These are phyloP conservation scores for Trichoderma afroharzianum DNA, from an alignment of 2,329 filamentous ascomycete species.

Conservation along the genomic window DNA sequence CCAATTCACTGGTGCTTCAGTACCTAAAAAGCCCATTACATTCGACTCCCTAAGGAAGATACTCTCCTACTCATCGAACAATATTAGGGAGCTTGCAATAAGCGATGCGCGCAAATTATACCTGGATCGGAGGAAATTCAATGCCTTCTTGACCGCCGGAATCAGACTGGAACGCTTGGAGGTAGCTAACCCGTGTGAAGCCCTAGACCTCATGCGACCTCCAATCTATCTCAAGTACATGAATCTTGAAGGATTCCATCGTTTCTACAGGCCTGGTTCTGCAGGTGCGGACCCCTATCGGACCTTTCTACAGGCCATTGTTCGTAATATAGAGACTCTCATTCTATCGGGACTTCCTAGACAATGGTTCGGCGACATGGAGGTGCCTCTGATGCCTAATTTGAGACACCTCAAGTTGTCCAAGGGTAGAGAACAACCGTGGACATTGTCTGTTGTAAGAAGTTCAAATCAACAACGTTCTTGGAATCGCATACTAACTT, in stretches of 20 bases:
- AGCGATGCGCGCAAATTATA: not conserved
- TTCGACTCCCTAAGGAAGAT: conserved; percentile 28
- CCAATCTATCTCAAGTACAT: conserved; percentile 14
- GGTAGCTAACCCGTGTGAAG: not conserved
- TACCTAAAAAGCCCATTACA: conserved; percentile 24
- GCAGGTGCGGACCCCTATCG: not conserved
- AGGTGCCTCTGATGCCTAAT: conserved; percentile 25
- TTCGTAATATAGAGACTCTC: conserved; percentile 24
- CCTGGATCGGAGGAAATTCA: conserved; percentile 11
- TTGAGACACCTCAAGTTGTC: conserved; percentile 26
- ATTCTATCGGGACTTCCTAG: conserved; percentile 24
- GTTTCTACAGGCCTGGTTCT: not conserved
- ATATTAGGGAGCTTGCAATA: conserved; percentile 20
- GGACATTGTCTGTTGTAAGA: not conserved
- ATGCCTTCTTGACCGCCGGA: conserved; percentile 20
- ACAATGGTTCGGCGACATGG: conserved; percentile 18
- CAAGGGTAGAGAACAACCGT: not conserved
- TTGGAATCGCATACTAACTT: conserved; percentile 18
- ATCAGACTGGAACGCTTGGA: conserved; percentile 22
- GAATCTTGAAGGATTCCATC: conserved; percentile 23
- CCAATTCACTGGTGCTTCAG: conserved; percentile 25
- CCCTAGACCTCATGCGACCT: conserved; percentile 21
- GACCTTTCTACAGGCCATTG: conserved; percentile 22
- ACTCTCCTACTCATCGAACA: conserved; percentile 31
- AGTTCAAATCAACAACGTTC: conserved; percentile 33